Percentiles rank a stretch among this genome's conserved stretches.
These are phyloP conservation scores for Nakazawaea wickerhamii DNA, from an alignment of 805 yeast species.

Conservation along the genomic window DNA sequence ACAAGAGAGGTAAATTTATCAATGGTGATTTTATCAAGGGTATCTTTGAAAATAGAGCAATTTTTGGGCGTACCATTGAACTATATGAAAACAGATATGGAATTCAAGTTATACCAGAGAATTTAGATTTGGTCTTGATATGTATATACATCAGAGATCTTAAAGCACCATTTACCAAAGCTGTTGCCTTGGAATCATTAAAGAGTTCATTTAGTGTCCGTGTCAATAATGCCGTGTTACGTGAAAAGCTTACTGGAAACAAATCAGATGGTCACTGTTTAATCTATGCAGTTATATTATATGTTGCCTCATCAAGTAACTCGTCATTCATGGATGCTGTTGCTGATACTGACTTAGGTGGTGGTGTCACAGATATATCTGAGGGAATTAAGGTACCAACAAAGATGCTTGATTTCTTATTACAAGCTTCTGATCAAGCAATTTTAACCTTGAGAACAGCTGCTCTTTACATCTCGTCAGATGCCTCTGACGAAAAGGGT, in stretches of 20 bases:
- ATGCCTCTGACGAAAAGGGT: constrained; percentile 11
- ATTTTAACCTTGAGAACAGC: constrained; percentile 10
- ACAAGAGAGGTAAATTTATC: constrained; percentile 24
- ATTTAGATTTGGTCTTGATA: constrained; percentile 47
- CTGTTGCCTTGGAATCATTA: constrained; percentile 41
- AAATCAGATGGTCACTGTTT: constrained; percentile 21
- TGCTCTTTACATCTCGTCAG: constrained; percentile 7
- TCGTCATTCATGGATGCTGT: constrained; percentile 28
- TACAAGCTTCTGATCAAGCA: constrained; percentile 9
- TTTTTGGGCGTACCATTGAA: constrained; percentile 36
- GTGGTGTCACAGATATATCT: constrained; percentile 25
- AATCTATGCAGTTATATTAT: constrained; percentile 27
- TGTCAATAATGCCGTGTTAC: constrained; percentile 26
- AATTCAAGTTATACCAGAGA: constrained; percentile 34
- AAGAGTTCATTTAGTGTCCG: constrained; percentile 38
- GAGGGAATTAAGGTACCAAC: constrained; percentile 34
- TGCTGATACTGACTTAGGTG: constrained; percentile 28
- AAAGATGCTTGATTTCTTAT: constrained; percentile 23
- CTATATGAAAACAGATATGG: constrained; percentile 38
- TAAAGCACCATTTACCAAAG: constrained; percentile 50
- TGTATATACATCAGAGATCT: constrained; percentile 51
- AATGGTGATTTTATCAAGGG: constrained; percentile 22
- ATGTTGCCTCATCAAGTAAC: constrained; percentile 29
- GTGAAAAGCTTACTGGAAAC: constrained; percentile 8
- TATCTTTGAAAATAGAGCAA: constrained; percentile 27